Conservation (phyloP, 768 basidiomycete genomes). For the Infundibulicybe gibba region DNA sequence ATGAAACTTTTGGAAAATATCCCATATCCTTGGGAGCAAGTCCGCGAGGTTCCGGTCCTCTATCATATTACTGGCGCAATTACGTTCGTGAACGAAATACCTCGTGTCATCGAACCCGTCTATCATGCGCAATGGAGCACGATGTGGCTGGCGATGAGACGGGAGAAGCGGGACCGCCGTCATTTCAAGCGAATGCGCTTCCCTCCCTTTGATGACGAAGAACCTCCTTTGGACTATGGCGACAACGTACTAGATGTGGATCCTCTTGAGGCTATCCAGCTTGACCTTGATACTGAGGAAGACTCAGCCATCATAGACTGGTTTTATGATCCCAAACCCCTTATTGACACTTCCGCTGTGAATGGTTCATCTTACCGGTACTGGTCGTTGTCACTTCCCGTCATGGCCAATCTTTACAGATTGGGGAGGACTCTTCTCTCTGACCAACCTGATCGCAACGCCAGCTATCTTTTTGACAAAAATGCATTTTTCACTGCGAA, state of each 20-base stretch:
- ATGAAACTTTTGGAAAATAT: constrained; percentile 99
- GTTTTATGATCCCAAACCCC: constrained; percentile 98
- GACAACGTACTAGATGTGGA: constrained; percentile 99
- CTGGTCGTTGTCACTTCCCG: constrained; percentile 89
- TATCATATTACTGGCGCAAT: constrained; percentile 99
- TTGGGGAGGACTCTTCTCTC: constrained; percentile 91
- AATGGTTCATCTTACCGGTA: constrained; percentile 93
- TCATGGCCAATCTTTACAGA: constrained; percentile 96
- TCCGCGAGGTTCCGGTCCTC: constrained; percentile 95
- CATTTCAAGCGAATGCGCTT: constrained; percentile 99
- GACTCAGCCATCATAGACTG: constrained; percentile 91
- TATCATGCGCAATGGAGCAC: constrained; percentile 99
- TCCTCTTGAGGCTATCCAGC: constrained; percentile 94
- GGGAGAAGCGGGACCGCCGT: constrained; percentile 96
- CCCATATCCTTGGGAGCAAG: constrained; percentile 98
- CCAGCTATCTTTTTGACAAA: constrained; percentile 95
- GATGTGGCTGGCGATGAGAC: constrained; percentile 99
- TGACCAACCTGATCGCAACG: constrained; percentile 88
- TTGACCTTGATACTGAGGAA: constrained; percentile 91
- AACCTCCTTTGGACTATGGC: constrained; percentile 97
- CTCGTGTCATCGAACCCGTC: constrained; percentile 93
- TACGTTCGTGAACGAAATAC: constrained; percentile 98
- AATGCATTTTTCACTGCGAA: constrained; percentile 98
- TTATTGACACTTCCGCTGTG: constrained; percentile 84
- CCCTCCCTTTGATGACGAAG: constrained; percentile 99